Base-by-base conservation (phyloP, 768 basidiomycete genomes). In the Tricholoma saponaceum region DNA sequence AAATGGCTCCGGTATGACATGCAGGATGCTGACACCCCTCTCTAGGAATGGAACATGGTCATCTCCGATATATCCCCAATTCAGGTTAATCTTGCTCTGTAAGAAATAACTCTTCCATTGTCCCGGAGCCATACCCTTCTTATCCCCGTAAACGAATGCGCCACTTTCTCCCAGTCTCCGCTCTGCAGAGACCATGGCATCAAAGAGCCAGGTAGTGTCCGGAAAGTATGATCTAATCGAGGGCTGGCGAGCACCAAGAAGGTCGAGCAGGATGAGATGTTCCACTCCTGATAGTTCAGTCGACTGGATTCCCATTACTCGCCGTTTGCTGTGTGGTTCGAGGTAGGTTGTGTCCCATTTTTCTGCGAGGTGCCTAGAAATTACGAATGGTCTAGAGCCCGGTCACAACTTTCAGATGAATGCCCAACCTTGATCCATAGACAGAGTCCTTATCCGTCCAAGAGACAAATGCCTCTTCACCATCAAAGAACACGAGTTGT, bases 401-500 rank as follows among this genome's bases (percentile, higher is more conserved):
- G 28, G n/a, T 16, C n/a, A n/a, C 3, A 50, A 12, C 0, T 28
- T n/a, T 10, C 26, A 50, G 28, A 23, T 25, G 50, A 26, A 47
- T 50, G n/a, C 60, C 72, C 56, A 65, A 93, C 95, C 92, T 85
- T 39, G 96, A 88, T n/a, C 96, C 96, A 68, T 99, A 99, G 43
- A 93, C 86, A 1, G 92, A 95, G 71, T 99, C 96, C 2, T 82
- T 84, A 28, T 79, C 81, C 2, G 92, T 93, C 96, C 96, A 99
- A 25, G 83, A 77, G 49, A 84, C 78, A 71, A 96, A 98, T 0
- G 97, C 97, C 71, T 98, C 97, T 72, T 99, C 97, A 2, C 97
- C 97, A 65, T 99, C 97, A 58, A 99, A 96, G 69, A 98, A 96
- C 9, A 99, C 79, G 8, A 98, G 76, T 68, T 97, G 94, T 8